A percentile compares a stretch with the other conserved stretches of the same genome.
phyloP scores from a whole-genome alignment of 805 yeast genomes.

The Spencermartinsiella europaea region DNA sequence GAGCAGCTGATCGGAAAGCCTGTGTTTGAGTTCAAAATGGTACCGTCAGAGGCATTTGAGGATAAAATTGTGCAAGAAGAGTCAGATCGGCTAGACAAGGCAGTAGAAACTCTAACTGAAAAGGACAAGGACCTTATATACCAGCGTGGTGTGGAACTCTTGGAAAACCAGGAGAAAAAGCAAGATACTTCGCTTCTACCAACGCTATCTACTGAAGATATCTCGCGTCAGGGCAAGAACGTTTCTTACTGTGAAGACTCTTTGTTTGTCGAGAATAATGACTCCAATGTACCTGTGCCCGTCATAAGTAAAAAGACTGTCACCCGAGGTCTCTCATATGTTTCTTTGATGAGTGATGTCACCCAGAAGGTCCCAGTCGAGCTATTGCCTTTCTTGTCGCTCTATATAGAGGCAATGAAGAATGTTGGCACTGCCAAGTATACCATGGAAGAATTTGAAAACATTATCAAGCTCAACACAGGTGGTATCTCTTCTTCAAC shows the following conservation, averaged over 20 bases:
- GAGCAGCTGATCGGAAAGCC: conserved; percentile 50
- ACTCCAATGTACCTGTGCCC: conserved; percentile 1
- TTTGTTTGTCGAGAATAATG: not conserved
- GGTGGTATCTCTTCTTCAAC: conserved; percentile 76
- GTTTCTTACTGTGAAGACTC: conserved; percentile 1
- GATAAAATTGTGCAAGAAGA: conserved; percentile 53
- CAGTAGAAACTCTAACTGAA: conserved; percentile 42
- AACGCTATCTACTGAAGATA: conserved; percentile 67
- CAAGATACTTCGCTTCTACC: conserved; percentile 82
- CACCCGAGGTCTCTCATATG: conserved; percentile 63
- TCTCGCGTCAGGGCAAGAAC: conserved; percentile 38
- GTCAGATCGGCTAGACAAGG: conserved; percentile 40
- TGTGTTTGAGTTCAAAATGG: conserved; percentile 68
- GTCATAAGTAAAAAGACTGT: conserved; percentile 32
- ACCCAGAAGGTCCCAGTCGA: conserved; percentile 49
- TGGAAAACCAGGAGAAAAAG: conserved; percentile 55
- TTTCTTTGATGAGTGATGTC: conserved; percentile 61
- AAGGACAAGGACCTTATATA: conserved; percentile 54
- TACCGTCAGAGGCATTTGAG: conserved; percentile 58
- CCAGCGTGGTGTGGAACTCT: conserved; percentile 54
- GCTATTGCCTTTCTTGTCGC: conserved; percentile 63
- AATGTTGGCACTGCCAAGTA: conserved; percentile 76
- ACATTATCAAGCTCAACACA: conserved; percentile 71
- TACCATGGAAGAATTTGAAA: conserved; percentile 76
- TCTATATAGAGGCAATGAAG: conserved; percentile 75